Evolutionary conservation across 2,329 filamentous ascomycete genomes (phyloP).

Genomic region (Penicillium sp.): DNA sequence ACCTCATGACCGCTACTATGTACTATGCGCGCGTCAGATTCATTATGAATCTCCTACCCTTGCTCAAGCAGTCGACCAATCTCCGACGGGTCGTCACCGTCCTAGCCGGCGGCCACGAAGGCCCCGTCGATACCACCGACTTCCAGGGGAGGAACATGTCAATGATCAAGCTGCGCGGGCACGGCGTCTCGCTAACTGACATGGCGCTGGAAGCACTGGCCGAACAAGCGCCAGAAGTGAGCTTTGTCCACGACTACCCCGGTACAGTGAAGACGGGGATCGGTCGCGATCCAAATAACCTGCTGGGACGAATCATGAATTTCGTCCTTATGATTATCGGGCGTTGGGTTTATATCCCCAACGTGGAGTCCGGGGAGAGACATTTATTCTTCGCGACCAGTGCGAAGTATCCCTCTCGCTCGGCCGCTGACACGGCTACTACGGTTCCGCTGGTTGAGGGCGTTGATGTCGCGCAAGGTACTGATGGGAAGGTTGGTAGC

Average conservation of each 20-base stretch:
- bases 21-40: constrained; percentile 63
- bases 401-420: constrained; percentile 31
- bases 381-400: constrained; percentile 47
- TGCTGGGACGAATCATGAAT: neutral
- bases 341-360: constrained; percentile 18
- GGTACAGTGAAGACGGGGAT: constrained; percentile 51
- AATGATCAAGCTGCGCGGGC: constrained; percentile 45
- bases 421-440: neutral
- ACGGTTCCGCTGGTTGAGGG: constrained; percentile 20
- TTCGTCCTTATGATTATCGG: constrained; percentile 34
- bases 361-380: constrained; percentile 48
- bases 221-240: constrained; percentile 47
- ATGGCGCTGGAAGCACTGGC: constrained; percentile 54
- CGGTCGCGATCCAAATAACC: constrained; percentile 15
- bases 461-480: constrained; percentile 18
- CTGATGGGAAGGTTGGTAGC: constrained; percentile 31
- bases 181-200: constrained; percentile 52
- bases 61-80: constrained; percentile 49
- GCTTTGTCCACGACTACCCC: constrained; percentile 53
- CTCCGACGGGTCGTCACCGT: constrained; percentile 60
- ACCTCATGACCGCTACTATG: constrained; percentile 53
- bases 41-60: constrained; percentile 59
- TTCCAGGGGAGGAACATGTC: constrained; percentile 46
- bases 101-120: constrained; percentile 57
- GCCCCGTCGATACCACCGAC: constrained; percentile 51